Base-by-base conservation (phyloP, 768 basidiomycete genomes). In the Tulasnella calospora region DNA sequence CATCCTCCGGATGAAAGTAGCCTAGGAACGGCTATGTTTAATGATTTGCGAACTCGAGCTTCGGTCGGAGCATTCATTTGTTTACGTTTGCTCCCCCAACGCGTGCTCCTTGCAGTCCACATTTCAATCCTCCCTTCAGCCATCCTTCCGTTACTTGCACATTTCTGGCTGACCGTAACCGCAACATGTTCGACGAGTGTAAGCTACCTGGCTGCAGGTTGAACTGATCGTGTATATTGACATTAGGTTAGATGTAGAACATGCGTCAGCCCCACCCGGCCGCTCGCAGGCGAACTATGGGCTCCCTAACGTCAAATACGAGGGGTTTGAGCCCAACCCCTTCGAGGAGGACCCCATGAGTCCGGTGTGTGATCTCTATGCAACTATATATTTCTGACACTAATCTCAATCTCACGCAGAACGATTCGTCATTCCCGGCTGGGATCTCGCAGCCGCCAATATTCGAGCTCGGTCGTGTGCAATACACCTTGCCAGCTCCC, bases 381-480 rank as follows among this genome's bases (percentile, higher is more conserved):
- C 10, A 8, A 27, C 7, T 9, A 33, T 7, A 8, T 21, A 23
- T 35, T 21, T 27, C 71, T 13, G 19, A 23, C 17, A 47, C 27
- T 38, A 17, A 76, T 41, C 0, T 1, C 35, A 12, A 55, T 33
- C 40, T 41, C 23, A 10, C 23, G 40, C 73, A 79, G 71, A 61
- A 36, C 33, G 40, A 57, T 30, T 38, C 69, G 33, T 67, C 69
- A 46, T 79, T 74, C 78, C 55, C 47, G 3, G 23, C 47, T 4
- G 78, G 51, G 57, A 27, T 72, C 4, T 27, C 41, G 27, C 72
- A 57, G 27, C 23, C 73, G 89, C 92, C 69, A 87, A 80, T 94
- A 81, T 94, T 96, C 84, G 92, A 93, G 80, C 89, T 96, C n/a
- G 92, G 90, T 76, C 88, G 90, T 80, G 96, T 98, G 33, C 96